These are phyloP conservation scores for Dicorynia guianensis DNA, from an alignment of 306 rosid genomes.

Conservation along the genomic window DNA sequence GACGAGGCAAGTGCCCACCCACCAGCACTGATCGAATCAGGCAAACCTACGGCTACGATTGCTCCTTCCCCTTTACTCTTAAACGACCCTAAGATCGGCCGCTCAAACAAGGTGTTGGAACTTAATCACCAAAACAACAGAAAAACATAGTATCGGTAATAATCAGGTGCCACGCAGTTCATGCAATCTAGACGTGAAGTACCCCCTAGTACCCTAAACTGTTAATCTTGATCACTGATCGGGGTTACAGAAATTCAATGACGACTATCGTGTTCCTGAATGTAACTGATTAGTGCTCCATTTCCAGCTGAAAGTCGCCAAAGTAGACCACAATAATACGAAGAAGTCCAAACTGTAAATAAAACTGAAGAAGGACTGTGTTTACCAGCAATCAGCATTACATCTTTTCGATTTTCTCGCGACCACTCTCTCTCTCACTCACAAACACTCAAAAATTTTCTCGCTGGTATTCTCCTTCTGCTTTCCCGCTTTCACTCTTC, in stretches of 20 bases:
- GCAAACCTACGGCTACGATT: too few species aligned
- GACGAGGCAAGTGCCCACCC: too few species aligned
- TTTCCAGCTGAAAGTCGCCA: slow-evolving; percentile 38
- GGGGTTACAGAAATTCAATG: neutral
- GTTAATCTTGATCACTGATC: too few species aligned
- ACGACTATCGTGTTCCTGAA: neutral
- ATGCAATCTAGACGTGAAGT: neutral
- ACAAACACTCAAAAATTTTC: slow-evolving; percentile 10
- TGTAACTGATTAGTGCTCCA: slow-evolving; percentile 28
- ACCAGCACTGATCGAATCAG: too few species aligned
- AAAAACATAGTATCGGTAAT: too few species aligned
- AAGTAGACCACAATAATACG: slow-evolving; percentile 23
- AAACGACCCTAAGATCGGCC: too few species aligned
- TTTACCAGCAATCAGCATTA: slow-evolving; percentile 8
- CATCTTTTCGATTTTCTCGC: slow-evolving; percentile 35
- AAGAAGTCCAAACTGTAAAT: neutral
- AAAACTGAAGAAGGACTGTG: too few species aligned
- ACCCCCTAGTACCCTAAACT: too few species aligned
- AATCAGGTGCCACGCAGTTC: neutral
- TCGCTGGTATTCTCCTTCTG: slow-evolving; percentile 8
- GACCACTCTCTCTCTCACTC: slow-evolving; percentile 6
- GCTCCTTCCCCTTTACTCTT: too few species aligned
- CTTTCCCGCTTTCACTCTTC: slow-evolving; percentile 21
- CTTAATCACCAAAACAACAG: too few species aligned
- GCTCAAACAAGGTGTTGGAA: too few species aligned